These are phyloP conservation scores for Lentinus brumalis DNA, from an alignment of 768 basidiomycete species.

Conservation along the genomic window DNA sequence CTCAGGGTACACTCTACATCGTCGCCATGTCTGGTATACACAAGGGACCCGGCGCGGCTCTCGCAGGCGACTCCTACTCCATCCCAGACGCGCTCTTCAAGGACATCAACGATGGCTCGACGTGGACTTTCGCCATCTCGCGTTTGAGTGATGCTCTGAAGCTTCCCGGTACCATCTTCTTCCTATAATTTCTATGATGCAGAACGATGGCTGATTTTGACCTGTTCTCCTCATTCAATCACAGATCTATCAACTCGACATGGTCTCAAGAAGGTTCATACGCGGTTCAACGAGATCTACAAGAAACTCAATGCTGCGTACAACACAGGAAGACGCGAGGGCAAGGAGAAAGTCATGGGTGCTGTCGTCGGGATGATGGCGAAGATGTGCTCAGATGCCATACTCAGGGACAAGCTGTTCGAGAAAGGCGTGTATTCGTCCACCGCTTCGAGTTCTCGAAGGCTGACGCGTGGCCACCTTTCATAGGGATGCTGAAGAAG, in stretches of 20 bases:
- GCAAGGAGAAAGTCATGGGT: conserved; percentile 51
- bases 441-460: neutral
- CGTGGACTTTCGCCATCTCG: conserved; percentile 50
- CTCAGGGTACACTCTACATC: too few relatives aligned
- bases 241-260: conserved; percentile 56
- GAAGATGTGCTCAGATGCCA: conserved; percentile 61
- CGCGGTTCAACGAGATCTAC: conserved; percentile 55
- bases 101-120: conserved; percentile 48
- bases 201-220: neutral
- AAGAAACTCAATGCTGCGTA: conserved; percentile 52
- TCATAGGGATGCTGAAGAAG: conserved; percentile 55
- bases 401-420: conserved; percentile 61
- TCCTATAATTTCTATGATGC: too few relatives aligned
- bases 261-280: conserved; percentile 65
- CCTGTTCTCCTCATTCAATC: too few relatives aligned
- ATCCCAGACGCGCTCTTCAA: conserved; percentile 32
- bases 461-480: too few relatives aligned
- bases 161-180: conserved; percentile 47
- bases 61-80: neutral
- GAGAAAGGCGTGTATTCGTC: conserved; percentile 44
- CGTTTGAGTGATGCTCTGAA: conserved; percentile 51
- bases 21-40: neutral
- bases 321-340: conserved; percentile 32
- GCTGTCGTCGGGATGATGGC: conserved; percentile 64
- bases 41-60: neutral